Evolutionary conservation across 441 rosid species (phyloP).

Genomic region (Aquilaria agallochum): DNA sequence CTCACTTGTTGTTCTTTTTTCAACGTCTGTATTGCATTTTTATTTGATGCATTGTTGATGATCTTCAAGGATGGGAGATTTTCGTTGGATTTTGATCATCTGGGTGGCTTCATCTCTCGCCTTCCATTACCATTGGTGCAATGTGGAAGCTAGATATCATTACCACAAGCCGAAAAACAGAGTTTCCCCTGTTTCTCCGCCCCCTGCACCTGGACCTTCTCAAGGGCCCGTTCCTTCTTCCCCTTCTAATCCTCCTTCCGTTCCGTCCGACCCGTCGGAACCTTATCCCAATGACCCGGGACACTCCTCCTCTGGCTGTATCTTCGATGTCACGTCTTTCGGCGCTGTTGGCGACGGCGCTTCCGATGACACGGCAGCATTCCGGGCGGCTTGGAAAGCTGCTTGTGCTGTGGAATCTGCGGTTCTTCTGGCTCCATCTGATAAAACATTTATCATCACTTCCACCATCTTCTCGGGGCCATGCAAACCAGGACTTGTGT

Average conservation of each 20-base stretch:
- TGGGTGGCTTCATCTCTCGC: constrained; percentile 16
- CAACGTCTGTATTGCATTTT: not conserved
- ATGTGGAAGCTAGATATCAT: constrained; percentile 59
- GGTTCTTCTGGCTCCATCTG: constrained; percentile 62
- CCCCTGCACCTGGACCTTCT: constrained; percentile 22
- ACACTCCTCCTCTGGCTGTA: constrained; percentile 21
- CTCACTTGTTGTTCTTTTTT: constrained; percentile 4
- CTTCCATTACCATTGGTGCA: constrained; percentile 32
- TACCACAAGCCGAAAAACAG: constrained; percentile 52
- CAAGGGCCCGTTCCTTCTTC: constrained; percentile 16
- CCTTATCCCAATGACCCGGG: constrained; percentile 44
- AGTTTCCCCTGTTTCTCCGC: constrained; percentile 24
- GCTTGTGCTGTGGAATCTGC: constrained; percentile 79
- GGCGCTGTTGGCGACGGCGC: constrained; percentile 90
- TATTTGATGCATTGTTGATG: not conserved
- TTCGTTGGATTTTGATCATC: constrained; percentile 18
- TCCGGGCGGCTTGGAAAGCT: constrained; percentile 77
- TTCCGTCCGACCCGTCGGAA: constrained; percentile 59
- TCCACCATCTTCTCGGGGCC: constrained; percentile 95
- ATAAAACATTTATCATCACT: constrained; percentile 60
- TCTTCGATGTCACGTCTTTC: constrained; percentile 63
- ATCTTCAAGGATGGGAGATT: constrained; percentile 21
- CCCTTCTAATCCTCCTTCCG: constrained; percentile 32
- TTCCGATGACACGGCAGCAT: constrained; percentile 76
- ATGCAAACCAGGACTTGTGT: constrained; percentile 73